Conservation (phyloP, 2,329 filamentous ascomycete species). For the Eutypa lata region DNA sequence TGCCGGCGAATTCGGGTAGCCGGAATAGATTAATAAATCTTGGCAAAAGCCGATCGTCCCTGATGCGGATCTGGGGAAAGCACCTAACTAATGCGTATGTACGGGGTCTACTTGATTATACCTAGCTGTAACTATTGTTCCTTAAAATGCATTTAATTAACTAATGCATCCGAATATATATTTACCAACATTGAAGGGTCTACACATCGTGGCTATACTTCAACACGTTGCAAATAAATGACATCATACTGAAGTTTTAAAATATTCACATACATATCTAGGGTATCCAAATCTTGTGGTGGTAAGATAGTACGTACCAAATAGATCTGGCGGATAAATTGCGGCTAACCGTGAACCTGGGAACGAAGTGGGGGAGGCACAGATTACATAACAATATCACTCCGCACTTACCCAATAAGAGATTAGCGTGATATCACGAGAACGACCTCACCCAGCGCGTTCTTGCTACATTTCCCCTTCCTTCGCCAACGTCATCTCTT, state of each 20-base stretch:
- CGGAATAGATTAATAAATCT: neutral
- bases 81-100: neutral
- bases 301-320: neutral
- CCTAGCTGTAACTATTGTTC: no score
- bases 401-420: conserved; percentile 16
- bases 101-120: neutral
- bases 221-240: no score
- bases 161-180: no score
- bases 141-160: no score
- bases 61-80: neutral
- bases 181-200: no score
- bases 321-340: neutral
- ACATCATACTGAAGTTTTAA: neutral
- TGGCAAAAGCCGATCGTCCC: neutral
- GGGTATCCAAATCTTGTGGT: no score
- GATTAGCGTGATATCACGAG: conserved; percentile 18
- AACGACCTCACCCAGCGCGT: conserved; percentile 22
- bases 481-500: conserved; percentile 3
- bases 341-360: neutral
- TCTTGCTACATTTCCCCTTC: conserved; percentile 16
- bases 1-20: neutral
- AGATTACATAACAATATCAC: conserved; percentile 18
- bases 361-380: neutral
- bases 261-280: no score
- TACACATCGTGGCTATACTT: no score